Evolutionary conservation across 1,284 basidiomycete species (phyloP).

Genomic region (Ceratorhiza oryzae-sativae): DNA sequence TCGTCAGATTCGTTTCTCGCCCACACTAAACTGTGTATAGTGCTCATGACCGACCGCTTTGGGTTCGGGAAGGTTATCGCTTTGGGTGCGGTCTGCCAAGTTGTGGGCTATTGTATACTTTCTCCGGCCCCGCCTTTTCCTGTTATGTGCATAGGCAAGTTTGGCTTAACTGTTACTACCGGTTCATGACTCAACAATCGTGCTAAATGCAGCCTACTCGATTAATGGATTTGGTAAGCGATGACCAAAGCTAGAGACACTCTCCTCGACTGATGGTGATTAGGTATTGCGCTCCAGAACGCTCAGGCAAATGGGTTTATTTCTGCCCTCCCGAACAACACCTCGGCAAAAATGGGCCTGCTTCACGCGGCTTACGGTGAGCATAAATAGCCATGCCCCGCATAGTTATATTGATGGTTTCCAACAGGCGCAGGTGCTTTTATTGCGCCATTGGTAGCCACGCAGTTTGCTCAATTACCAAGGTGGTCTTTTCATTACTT

Average conservation of each 20-base stretch:
- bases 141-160: constrained; percentile 48
- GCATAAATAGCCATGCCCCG: constrained; percentile 14
- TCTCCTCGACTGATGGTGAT: not conserved
- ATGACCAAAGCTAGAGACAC: not conserved
- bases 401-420: not conserved
- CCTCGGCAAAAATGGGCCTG: constrained; percentile 66
- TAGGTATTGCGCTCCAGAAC: constrained; percentile 49
- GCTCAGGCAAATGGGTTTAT: constrained; percentile 66
- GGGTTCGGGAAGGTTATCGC: constrained; percentile 34
- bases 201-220: constrained; percentile 51
- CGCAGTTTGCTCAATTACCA: constrained; percentile 64
- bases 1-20: not conserved
- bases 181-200: constrained; percentile 53
- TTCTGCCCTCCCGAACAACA: constrained; percentile 57
- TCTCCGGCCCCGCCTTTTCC: constrained; percentile 70
- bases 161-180: not conserved
- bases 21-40: not conserved
- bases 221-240: constrained; percentile 69
- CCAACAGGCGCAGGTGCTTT: constrained; percentile 68
- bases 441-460: constrained; percentile 68
- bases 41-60: constrained; percentile 35
- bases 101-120: constrained; percentile 61
- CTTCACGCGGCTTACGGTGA: constrained; percentile 65
- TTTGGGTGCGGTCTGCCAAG: constrained; percentile 46
- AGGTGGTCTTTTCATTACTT: constrained; percentile 69